Base-by-base conservation (phyloP, 768 basidiomycete genomes). In the Auriculariales sp. region DNA sequence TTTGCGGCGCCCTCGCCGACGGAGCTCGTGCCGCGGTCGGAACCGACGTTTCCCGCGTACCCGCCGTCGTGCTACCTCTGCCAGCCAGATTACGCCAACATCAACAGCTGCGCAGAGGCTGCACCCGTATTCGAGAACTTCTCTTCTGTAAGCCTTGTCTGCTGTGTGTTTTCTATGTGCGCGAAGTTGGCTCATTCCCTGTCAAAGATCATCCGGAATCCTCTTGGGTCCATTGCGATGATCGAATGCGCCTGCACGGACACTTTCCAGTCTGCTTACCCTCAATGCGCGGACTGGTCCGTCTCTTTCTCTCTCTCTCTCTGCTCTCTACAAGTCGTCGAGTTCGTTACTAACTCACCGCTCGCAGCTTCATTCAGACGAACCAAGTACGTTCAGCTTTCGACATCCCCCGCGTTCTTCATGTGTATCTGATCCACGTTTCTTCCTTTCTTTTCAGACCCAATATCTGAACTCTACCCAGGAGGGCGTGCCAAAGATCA, bases 231-330 rank as follows among this genome's bases (percentile, higher is more conserved):
- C 61, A 67, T 80, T 53, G 69, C 72, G 55, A 67, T 78, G 39
- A 79, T 81, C 58, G 70, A 74, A 62, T 81, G 81, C 61, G 69
- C 78, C 3, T 83, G 81, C 57, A 66, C 70, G 3, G 68, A 71
- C 42, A 68, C 71, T 3, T 73, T 72, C 60, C 62, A 69, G 51
- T 53, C 62, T 46, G 62, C 59, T 9, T 71, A 73, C 62, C 79
- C 79, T 31, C 78, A 82, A 66, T 83, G 79, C 52, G 77, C 77
- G 32, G 79, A 82, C 57, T 82, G 81, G 77, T 79, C 44, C 28
- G 66, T 49, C 29, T 24, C 2, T 15, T n/a, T 14, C 33, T 47
- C 14, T 22, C 34, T 47, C 25, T 3, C 39, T 39, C n/a, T 32
- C 3, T 32, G 28, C 24, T 51, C 9, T 5, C 4, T 25, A 14